Evolutionary conservation across 176 grass and related monocot species (phyloP).

Genomic region (Cenchrus fungigraminus): DNA sequence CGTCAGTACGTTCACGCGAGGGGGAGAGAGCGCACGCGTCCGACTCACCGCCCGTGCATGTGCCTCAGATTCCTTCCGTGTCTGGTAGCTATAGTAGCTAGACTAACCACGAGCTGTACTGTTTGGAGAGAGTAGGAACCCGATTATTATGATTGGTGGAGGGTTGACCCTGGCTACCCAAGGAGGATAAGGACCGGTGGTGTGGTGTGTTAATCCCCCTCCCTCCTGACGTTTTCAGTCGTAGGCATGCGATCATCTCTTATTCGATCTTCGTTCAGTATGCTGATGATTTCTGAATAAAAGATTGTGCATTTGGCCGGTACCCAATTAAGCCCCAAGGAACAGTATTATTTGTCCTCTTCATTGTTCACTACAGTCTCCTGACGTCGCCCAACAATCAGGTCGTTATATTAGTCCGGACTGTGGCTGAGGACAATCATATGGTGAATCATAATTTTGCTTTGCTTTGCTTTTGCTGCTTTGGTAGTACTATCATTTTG

Average conservation of each 20-base stretch:
- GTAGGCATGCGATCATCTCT: not conserved
- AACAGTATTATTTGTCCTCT: not conserved
- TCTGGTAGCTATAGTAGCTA: not conserved
- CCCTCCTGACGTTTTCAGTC: not conserved
- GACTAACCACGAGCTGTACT: not conserved
- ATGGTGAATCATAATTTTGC: not conserved
- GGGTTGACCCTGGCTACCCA: not conserved
- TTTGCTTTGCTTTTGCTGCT: not conserved
- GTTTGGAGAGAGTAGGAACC: not conserved
- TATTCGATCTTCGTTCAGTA: not conserved
- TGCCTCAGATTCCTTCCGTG: constrained; percentile 46
- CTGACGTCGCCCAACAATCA: not conserved
- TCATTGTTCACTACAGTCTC: not conserved
- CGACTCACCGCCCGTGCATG: constrained; percentile 25
- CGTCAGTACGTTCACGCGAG: not conserved
- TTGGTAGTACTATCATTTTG: not conserved
- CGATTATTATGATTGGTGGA: not conserved
- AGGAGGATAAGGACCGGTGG: not conserved
- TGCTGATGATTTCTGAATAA: not conserved
- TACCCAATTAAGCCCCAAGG: not conserved
- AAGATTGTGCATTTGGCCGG: not conserved
- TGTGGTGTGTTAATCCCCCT: too few species aligned
- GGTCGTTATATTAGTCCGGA: constrained; percentile 1
- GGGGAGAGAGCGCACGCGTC: constrained; percentile 9
- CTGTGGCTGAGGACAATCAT: not conserved